Evolutionary conservation across 768 basidiomycete genomes (phyloP), one percentile per base, ranked within the genome.

Genomic region (Lactifluus subvellereus): DNA sequence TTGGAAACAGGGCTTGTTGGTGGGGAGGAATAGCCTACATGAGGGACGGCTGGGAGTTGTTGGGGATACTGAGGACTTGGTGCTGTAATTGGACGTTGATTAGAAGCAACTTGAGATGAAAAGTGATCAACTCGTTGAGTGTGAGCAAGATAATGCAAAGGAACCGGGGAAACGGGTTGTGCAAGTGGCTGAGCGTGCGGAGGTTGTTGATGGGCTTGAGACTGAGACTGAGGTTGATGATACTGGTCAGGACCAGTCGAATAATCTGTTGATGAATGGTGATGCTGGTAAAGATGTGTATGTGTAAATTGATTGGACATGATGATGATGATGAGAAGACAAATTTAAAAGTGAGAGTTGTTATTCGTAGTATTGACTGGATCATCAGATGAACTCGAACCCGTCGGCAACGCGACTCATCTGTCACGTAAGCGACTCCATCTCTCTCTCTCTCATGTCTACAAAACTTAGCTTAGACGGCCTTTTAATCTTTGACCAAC

Each of bases 401-500:
- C 4, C 40, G 40, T 40, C 40, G 40, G 51, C 32, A 27, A 53
- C 42, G 22, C 40, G 22, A 54, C 13, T 6, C 27, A 40, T 27
- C 27, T 27, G 27, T 64, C 63, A 51, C 63, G 58, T 64, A 64
- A 64, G 53, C 58, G 35, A 10, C 37, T 32, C 30, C 32, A 10
- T 10, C 8, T 3, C 16, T 9, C 16, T 22, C 18, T 40, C 30
- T 35, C 51, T 16, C 45, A 75, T 73, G 74, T 62, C 68, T 35
- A 54, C 72, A 72, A 91, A 86, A 70, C 72, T 89, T 57, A 88
- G 86, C 68, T 69, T 82, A 5, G 91, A 94, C 53, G 89, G 89
- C 0, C 76, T 86, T 13, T 77, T 92, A 71, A 80, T 92, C 61
- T 89, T 94, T 65, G 91, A 94, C 72, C 90, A 94, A 68, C 90